Percentiles rank a stretch among this genome's conserved stretches.
Evolutionary conservation across 2,329 filamentous ascomycete species (phyloP).

Genomic region (Xylariales sp.): DNA sequence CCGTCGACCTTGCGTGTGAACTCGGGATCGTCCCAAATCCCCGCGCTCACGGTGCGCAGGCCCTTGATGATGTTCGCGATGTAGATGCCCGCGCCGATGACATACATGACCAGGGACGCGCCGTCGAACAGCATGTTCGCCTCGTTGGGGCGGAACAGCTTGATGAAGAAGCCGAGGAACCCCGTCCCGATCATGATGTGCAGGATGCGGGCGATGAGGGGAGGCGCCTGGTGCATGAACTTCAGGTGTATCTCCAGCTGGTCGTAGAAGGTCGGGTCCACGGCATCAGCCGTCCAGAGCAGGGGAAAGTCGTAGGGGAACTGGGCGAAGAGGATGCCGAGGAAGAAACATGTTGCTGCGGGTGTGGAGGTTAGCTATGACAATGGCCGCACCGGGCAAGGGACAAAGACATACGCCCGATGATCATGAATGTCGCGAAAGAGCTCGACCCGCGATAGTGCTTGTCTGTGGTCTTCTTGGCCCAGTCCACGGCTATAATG

Average conservation of each 20-base stretch:
- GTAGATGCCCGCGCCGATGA: constrained; percentile 88
- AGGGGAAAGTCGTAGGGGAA: constrained; percentile 95
- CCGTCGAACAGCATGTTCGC: constrained; percentile 94
- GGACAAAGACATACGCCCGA: constrained; percentile 69
- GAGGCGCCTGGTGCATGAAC: constrained; percentile 86
- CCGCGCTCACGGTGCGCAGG: constrained; percentile 73
- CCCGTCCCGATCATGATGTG: constrained; percentile 89
- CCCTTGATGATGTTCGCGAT: constrained; percentile 96
- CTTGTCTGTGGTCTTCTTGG: constrained; percentile 52
- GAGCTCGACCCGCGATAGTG: constrained; percentile 60
- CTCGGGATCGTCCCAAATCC: constrained; percentile 48
- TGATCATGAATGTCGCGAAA: constrained; percentile 95
- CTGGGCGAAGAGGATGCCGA: constrained; percentile 92
- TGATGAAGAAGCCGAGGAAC: constrained; percentile 82
- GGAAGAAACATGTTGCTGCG: constrained; percentile 88
- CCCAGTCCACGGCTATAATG: constrained; percentile 38
- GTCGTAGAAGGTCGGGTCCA: constrained; percentile 67
- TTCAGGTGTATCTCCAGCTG: constrained; percentile 85
- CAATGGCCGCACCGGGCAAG: constrained; percentile 9
- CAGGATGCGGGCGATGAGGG: constrained; percentile 86
- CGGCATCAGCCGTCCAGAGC: constrained; percentile 67
- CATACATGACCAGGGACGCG: constrained; percentile 73
- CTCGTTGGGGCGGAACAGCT: constrained; percentile 91
- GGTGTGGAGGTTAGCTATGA: too few relatives aligned
- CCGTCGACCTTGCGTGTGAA: constrained; percentile 26